A percentile compares a stretch with the other conserved stretches of the same genome.
These are phyloP conservation scores for Didymella keratinophila DNA, from an alignment of 2,329 filamentous ascomycete species.

Conservation along the genomic window DNA sequence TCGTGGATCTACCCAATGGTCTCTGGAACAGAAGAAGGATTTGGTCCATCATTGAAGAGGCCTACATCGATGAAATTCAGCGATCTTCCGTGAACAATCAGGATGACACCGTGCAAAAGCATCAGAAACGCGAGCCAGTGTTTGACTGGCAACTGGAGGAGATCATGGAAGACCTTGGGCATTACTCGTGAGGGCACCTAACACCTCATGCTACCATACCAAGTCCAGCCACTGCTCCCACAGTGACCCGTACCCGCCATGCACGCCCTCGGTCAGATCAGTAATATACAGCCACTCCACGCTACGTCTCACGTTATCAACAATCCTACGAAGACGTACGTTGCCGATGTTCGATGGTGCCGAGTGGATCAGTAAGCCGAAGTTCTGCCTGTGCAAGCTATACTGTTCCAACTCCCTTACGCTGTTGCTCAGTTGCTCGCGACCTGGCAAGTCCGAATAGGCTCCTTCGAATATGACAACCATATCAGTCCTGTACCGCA, in stretches of 20 bases:
- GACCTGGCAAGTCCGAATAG: conserved; percentile 24
- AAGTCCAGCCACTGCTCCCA: conserved; percentile 36
- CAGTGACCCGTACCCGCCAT: conserved; percentile 27
- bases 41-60: conserved; percentile 35
- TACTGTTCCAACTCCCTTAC: conserved; percentile 14
- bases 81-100: not conserved
- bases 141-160: conserved; percentile 18
- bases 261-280: conserved; percentile 28
- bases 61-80: conserved; percentile 1
- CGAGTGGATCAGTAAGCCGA: conserved; percentile 31
- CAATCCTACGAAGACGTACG: conserved; percentile 29
- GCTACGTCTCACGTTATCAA: conserved; percentile 31
- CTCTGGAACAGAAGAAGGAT: conserved; percentile 41
- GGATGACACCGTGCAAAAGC: not conserved
- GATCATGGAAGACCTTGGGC: conserved; percentile 20
- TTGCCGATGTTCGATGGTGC: conserved; percentile 24
- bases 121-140: conserved; percentile 11
- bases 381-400: conserved; percentile 26
- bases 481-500: conserved; percentile 27
- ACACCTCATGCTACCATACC: conserved; percentile 1
- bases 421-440: conserved; percentile 18
- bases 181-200: conserved; percentile 3
- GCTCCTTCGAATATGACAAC: conserved; percentile 37
- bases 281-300: conserved; percentile 37
- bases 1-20: conserved; percentile 26